Conservation (phyloP, 805 yeast genomes). For the Saccharomycopsis sp. region DNA sequence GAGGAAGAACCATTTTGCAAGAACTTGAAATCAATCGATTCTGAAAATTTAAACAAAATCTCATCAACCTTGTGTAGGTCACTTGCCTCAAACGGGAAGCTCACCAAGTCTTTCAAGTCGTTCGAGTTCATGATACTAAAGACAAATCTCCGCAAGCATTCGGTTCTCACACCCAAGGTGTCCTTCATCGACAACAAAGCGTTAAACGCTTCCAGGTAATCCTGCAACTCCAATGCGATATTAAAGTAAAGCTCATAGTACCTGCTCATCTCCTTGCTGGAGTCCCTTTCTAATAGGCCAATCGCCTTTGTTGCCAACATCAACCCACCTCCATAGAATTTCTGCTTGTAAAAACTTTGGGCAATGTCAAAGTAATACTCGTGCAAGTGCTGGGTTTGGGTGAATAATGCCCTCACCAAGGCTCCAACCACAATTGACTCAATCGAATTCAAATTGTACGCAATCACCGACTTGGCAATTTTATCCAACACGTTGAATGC, state of each 20-base stretch:
- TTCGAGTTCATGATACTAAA: conserved; percentile 32
- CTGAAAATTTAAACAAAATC: conserved; percentile 29
- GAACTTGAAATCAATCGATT: conserved; percentile 18
- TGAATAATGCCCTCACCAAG: conserved; percentile 4
- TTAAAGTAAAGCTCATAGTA: conserved; percentile 24
- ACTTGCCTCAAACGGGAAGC: conserved; percentile 34
- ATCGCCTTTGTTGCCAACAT: conserved; percentile 27
- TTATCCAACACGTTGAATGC: conserved; percentile 28
- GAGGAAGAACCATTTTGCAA: conserved; percentile 20
- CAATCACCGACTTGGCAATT: conserved; percentile 26
- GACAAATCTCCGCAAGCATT: conserved; percentile 30
- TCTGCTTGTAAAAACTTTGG: conserved; percentile 29
- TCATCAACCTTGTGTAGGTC: conserved; percentile 36
- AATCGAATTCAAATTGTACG: conserved; percentile 22
- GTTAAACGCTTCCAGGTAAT: conserved; percentile 28
- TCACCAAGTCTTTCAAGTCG: conserved; percentile 32
- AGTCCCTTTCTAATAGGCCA: conserved; percentile 19
- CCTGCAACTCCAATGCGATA: conserved; percentile 26
- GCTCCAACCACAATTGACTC: conserved; percentile 9
- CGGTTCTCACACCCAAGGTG: conserved; percentile 18
- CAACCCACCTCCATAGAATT: conserved; percentile 29
- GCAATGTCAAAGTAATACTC: conserved; percentile 33
- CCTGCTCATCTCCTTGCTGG: conserved; percentile 10
- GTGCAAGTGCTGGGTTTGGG: conserved; percentile 28
- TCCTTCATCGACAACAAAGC: conserved; percentile 25